A percentile compares a stretch with the other conserved stretches of the same genome.
Evolutionary conservation across 1,284 basidiomycete genomes (phyloP).

Genomic region (Agaricales sp.): DNA sequence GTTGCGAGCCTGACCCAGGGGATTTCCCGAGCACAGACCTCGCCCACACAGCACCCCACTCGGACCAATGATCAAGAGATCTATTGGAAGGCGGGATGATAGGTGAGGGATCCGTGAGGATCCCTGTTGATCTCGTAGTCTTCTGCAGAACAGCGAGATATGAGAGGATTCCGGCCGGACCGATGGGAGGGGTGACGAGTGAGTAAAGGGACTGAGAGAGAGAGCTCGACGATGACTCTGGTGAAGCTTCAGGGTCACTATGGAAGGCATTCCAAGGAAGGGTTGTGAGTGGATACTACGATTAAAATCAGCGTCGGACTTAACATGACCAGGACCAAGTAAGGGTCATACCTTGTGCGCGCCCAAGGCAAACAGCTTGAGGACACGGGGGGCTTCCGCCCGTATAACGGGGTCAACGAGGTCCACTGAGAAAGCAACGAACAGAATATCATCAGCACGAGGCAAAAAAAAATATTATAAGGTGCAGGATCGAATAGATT

Average conservation of each 20-base stretch:
- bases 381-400: neutral
- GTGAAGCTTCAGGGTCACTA: neutral
- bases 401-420: slow-evolving; percentile 16
- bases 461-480: slow-evolving; percentile 6
- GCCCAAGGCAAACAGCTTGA: neutral
- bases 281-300: neutral
- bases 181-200: neutral
- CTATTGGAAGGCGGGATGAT: neutral
- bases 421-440: slow-evolving; percentile 29
- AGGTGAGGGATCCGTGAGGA: neutral
- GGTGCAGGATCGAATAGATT: neutral
- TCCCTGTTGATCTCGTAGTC: neutral
- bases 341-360: neutral
- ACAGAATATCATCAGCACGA: neutral
- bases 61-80: neutral
- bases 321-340: neutral
- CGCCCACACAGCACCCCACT: neutral
- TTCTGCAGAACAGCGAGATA: neutral
- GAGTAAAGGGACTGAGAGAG: neutral
- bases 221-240: neutral
- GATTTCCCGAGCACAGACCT: neutral
- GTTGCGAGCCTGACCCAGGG: neutral
- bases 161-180: neutral
- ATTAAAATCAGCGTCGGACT: no score
- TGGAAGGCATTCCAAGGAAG: neutral